Conservation (phyloP, 106 monocot species). For the Narthecium ossifragum region DNA sequence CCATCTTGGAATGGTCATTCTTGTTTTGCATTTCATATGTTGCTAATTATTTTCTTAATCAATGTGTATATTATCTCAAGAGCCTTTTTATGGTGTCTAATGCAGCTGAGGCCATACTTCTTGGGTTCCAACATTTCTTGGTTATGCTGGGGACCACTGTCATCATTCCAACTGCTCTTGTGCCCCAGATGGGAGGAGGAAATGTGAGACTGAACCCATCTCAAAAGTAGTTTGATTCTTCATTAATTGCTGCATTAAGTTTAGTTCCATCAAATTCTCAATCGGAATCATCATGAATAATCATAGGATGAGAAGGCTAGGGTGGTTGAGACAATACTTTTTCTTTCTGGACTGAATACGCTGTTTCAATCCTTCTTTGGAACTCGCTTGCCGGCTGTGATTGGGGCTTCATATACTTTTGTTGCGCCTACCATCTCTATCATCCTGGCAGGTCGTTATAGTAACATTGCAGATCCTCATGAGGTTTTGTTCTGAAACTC, state of each 20-base stretch:
- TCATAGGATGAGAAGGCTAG: slow-evolving; percentile 88
- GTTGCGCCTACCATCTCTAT: slow-evolving; percentile 94
- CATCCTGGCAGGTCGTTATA: slow-evolving; percentile 90
- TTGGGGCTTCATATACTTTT: slow-evolving; percentile 93
- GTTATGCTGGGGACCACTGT: slow-evolving; percentile 99
- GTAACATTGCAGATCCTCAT: slow-evolving; percentile 61
- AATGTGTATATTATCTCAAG: not conserved
- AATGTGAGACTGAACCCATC: slow-evolving; percentile 40
- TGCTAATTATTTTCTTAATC: not conserved
- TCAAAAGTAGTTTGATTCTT: not conserved
- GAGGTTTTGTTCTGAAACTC: slow-evolving; percentile 29
- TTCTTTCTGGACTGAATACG: slow-evolving; percentile 87
- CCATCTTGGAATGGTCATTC: not conserved
- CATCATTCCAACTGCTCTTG: slow-evolving; percentile 95
- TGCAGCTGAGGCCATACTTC: slow-evolving; percentile 93
- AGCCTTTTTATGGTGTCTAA: slow-evolving; percentile 14
- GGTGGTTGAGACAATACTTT: slow-evolving; percentile 88
- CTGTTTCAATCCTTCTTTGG: slow-evolving; percentile 83
- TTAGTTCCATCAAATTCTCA: not conserved
- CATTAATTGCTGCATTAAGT: not conserved
- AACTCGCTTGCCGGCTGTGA: slow-evolving; percentile 87
- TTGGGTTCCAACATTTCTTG: slow-evolving; percentile 93
- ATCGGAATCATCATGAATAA: not conserved
- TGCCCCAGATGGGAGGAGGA: slow-evolving; percentile 99
- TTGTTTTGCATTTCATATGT: too few species aligned